Evolutionary conservation across 2,329 filamentous ascomycete genomes (phyloP).

Genomic region (Penicillium decumbens): DNA sequence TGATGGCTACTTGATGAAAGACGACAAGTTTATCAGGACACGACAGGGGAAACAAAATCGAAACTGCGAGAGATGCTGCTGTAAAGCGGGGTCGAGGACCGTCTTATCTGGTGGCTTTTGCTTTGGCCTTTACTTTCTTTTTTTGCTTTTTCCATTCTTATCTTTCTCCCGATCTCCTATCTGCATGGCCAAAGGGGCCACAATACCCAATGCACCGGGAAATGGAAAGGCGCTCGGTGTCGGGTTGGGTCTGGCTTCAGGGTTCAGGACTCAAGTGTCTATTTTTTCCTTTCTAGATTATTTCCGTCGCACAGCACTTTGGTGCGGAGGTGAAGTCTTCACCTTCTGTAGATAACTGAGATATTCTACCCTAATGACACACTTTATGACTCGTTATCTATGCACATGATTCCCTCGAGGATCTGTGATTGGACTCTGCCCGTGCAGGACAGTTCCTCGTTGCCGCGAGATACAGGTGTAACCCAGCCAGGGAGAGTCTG

Average conservation of each 20-base stretch:
- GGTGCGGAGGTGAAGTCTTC: background rate
- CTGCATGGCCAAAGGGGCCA: constrained; percentile 1
- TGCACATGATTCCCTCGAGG: background rate
- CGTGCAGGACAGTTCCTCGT: background rate
- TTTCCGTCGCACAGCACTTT: constrained; percentile 1
- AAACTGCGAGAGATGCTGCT: constrained; percentile 12
- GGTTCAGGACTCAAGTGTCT: background rate
- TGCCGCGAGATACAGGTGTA: background rate
- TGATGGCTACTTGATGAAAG: background rate
- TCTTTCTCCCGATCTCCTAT: constrained; percentile 7
- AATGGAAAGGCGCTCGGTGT: constrained; percentile 13
- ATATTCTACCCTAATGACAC: constrained; percentile 9
- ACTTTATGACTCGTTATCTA: constrained; percentile 16
- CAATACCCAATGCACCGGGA: background rate
- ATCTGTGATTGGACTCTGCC: background rate
- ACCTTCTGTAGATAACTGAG: background rate
- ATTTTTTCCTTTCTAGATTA: constrained; percentile 1
- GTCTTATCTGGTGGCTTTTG: constrained; percentile 12
- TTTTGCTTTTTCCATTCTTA: background rate
- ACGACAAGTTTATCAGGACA: background rate
- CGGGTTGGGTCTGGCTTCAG: background rate
- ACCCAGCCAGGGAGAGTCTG: background rate
- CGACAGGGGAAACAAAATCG: background rate
- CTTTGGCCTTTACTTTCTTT: constrained; percentile 4
- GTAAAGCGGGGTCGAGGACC: constrained; percentile 1